phyloP scores from a whole-genome alignment of 2,329 filamentous ascomycete species.

The Pseudogymnoascus sp. region DNA sequence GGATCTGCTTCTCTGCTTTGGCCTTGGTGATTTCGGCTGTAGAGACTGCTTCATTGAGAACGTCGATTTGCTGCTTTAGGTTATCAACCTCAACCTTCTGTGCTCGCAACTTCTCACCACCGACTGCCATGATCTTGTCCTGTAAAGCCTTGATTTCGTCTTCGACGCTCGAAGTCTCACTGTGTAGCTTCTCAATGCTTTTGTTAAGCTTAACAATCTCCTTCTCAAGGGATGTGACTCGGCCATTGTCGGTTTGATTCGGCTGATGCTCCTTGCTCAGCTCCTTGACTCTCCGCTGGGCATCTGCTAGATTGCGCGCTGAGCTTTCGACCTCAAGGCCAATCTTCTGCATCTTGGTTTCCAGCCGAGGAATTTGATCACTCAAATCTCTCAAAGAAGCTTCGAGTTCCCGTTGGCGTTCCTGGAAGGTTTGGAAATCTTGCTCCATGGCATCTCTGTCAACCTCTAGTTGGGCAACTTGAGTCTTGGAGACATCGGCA shows the following conservation, averaged over 20 bases:
- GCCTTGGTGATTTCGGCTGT: conserved; percentile 78
- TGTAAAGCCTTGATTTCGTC: conserved; percentile 88
- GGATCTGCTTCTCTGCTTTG: conserved; percentile 87
- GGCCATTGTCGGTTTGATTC: conserved; percentile 69
- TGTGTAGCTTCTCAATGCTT: conserved; percentile 70
- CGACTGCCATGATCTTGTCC: conserved; percentile 97
- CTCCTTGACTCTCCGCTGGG: conserved; percentile 77
- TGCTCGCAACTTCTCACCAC: conserved; percentile 81
- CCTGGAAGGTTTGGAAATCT: conserved; percentile 75
- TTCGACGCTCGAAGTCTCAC: conserved; percentile 83
- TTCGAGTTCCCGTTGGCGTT: conserved; percentile 75
- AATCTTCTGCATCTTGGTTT: conserved; percentile 88
- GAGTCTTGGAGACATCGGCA: conserved; percentile 78
- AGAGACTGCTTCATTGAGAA: conserved; percentile 72
- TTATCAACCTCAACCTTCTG: conserved; percentile 88
- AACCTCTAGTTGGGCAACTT: conserved; percentile 76
- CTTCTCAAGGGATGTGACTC: conserved; percentile 64
- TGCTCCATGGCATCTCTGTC: conserved; percentile 80
- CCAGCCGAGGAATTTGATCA: conserved; percentile 71
- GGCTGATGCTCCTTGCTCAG: conserved; percentile 72
- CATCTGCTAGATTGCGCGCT: conserved; percentile 73
- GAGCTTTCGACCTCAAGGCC: conserved; percentile 80
- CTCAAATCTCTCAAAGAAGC: conserved; percentile 61
- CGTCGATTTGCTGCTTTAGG: conserved; percentile 75
- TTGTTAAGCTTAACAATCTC: conserved; percentile 66